Percentiles rank a stretch among this genome's conserved stretches.
These are phyloP conservation scores for Termitomyces sp. DNA, from an alignment of 768 basidiomycete genomes.

Conservation along the genomic window DNA sequence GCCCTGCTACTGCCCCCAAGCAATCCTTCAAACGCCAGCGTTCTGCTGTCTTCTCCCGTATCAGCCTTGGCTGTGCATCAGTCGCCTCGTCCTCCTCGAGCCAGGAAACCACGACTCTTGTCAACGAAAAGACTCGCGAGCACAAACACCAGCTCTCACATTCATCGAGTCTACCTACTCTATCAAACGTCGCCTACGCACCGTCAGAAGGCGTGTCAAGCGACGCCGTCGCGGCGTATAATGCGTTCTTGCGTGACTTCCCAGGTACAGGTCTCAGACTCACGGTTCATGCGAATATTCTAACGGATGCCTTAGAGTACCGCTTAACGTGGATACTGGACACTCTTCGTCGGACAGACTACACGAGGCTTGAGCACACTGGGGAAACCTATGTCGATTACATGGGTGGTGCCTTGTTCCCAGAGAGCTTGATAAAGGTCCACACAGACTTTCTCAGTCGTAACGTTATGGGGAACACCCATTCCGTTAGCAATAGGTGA, in stretches of 20 bases:
- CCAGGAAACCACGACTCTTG: constrained; percentile 37
- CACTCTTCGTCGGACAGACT: constrained; percentile 62
- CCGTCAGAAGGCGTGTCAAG: constrained; percentile 27
- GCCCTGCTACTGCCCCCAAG: constrained; percentile 11
- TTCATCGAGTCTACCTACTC: constrained; percentile 15
- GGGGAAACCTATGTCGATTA: constrained; percentile 83
- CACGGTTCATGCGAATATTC: neutral
- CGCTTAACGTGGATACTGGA: constrained; percentile 70
- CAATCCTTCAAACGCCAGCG: constrained; percentile 28
- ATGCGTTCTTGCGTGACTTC: constrained; percentile 43
- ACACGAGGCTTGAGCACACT: constrained; percentile 50
- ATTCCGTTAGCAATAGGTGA: constrained; percentile 79
- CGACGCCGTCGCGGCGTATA: constrained; percentile 41
- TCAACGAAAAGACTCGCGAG: constrained; percentile 25
- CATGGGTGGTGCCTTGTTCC: constrained; percentile 82
- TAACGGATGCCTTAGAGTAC: constrained; percentile 42
- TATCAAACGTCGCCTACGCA: constrained; percentile 24
- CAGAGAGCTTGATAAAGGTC: constrained; percentile 69
- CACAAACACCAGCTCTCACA: constrained; percentile 24
- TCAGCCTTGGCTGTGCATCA: constrained; percentile 38
- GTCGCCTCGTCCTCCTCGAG: constrained; percentile 30
- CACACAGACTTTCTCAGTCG: constrained; percentile 67
- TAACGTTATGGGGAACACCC: constrained; percentile 77
- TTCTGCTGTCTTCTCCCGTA: constrained; percentile 33
- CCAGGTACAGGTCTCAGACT: constrained; percentile 26